Percentiles rank a stretch among this genome's conserved stretches.
Evolutionary conservation across 208 protist species (phyloP).

Genomic region (Wallacemonas collosoma): DNA sequence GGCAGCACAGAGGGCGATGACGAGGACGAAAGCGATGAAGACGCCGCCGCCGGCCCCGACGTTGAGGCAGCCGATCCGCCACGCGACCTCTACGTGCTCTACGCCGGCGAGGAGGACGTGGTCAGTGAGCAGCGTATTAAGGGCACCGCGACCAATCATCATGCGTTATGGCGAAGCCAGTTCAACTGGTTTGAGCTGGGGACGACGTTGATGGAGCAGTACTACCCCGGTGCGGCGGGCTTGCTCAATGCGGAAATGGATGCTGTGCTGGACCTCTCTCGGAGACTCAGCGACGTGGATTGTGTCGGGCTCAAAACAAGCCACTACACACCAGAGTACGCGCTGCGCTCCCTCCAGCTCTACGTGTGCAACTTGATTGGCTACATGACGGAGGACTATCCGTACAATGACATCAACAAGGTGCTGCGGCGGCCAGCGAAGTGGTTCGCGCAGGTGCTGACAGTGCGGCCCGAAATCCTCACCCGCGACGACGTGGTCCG

Average conservation of each 20-base stretch:
- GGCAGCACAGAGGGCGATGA: background rate
- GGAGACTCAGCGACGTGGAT: conserved; percentile 57
- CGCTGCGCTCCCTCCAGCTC: conserved; percentile 64
- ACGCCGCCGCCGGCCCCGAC: background rate
- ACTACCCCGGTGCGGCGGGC: conserved; percentile 76
- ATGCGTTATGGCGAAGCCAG: conserved; percentile 53
- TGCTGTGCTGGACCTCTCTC: conserved; percentile 55
- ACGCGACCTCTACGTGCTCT: conserved; percentile 50
- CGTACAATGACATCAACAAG: conserved; percentile 86
- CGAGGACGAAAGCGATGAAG: background rate
- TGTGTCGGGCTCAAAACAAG: conserved; percentile 59
- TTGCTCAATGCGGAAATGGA: conserved; percentile 79
- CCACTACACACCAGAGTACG: conserved; percentile 61
- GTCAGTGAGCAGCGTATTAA: conserved; percentile 76
- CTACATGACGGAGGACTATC: conserved; percentile 83
- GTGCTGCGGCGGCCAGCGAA: conserved; percentile 76
- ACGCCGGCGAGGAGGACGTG: conserved; percentile 64
- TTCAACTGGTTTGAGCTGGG: conserved; percentile 84
- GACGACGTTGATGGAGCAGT: conserved; percentile 79
- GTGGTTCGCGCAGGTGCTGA: conserved; percentile 78
- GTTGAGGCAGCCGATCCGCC: background rate
- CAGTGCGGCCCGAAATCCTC: conserved; percentile 78
- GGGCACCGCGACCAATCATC: conserved; percentile 27
- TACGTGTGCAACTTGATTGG: conserved; percentile 88
- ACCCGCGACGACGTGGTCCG: conserved; percentile 40